These are phyloP conservation scores for Paramyrothecium roridum DNA, from an alignment of 2,329 filamentous ascomycete species.

Conservation along the genomic window DNA sequence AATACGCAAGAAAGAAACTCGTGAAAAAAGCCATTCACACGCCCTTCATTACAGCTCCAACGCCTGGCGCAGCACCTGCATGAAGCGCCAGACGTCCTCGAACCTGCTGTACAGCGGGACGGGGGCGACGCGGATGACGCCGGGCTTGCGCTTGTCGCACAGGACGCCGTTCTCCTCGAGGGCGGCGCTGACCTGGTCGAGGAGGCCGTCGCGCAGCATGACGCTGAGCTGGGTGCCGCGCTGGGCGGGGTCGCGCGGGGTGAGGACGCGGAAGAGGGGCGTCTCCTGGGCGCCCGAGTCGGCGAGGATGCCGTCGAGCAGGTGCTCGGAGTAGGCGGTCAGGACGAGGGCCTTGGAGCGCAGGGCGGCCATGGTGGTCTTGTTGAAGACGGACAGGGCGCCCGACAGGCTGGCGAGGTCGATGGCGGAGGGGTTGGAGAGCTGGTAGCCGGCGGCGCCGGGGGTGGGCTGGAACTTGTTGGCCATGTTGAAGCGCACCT, in stretches of 20 bases:
- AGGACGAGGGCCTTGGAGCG: conserved; percentile 68
- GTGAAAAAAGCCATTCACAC: neutral
- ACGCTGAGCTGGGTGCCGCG: conserved; percentile 80
- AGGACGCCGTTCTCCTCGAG: conserved; percentile 70
- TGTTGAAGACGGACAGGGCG: conserved; percentile 69
- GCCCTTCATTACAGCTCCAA: conserved; percentile 17
- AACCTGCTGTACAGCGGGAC: conserved; percentile 83
- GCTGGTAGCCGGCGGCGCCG: conserved; percentile 77
- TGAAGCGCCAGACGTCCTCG: conserved; percentile 60
- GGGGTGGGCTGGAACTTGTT: conserved; percentile 74
- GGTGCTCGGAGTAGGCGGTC: conserved; percentile 72
- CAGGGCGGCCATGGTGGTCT: conserved; percentile 66
- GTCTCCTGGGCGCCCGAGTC: conserved; percentile 18
- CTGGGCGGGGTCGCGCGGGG: conserved; percentile 63
- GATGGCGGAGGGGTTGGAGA: conserved; percentile 78
- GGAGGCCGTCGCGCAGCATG: conserved; percentile 61
- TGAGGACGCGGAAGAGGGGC: conserved; percentile 60
- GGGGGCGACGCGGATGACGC: conserved; percentile 81
- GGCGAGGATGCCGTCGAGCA: conserved; percentile 48
- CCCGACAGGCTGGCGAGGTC: conserved; percentile 74
- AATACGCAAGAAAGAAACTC: neutral
- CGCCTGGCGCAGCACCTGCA: conserved; percentile 35
- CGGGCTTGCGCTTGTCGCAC: conserved; percentile 79
- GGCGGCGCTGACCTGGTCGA: conserved; percentile 64
- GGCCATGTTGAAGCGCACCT: conserved; percentile 76